Percentiles rank a stretch among this genome's conserved stretches.
Evolutionary conservation across 1,284 basidiomycete genomes (phyloP).

Genomic region (Puccinia sorghi): DNA sequence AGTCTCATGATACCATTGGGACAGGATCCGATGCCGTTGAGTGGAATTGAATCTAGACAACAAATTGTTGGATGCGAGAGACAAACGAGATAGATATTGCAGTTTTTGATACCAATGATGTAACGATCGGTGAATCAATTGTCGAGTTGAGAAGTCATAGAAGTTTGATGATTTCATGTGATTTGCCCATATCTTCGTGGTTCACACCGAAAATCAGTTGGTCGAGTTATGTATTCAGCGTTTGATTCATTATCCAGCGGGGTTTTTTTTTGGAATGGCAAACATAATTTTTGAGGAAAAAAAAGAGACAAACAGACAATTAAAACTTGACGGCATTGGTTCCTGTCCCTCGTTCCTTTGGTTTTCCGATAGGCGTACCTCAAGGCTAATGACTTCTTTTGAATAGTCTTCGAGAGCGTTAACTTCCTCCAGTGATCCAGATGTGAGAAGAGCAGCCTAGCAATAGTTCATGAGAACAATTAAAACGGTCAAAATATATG

Average conservation of each 20-base stretch:
- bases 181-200: constrained; percentile 9
- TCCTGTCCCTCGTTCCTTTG: constrained; percentile 12
- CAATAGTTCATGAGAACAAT: neutral
- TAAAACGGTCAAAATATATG: neutral
- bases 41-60: neutral
- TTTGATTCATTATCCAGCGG: neutral
- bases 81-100: neutral
- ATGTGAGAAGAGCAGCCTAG: constrained; percentile 9
- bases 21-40: neutral
- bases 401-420: constrained; percentile 24
- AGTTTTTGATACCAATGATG: constrained; percentile 21
- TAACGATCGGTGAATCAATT: neutral
- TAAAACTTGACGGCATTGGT: constrained; percentile 34
- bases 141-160: neutral
- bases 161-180: constrained; percentile 9
- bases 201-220: neutral
- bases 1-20: constrained; percentile 1
- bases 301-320: constrained; percentile 49
- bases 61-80: neutral
- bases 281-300: neutral
- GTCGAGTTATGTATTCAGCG: neutral
- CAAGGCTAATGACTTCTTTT: constrained; percentile 9
- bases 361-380: constrained; percentile 20
- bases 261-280: neutral
- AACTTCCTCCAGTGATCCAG: constrained; percentile 38